Base-by-base conservation (phyloP, 2,329 filamentous ascomycete genomes). In the Ceratocystis lukuohia region DNA sequence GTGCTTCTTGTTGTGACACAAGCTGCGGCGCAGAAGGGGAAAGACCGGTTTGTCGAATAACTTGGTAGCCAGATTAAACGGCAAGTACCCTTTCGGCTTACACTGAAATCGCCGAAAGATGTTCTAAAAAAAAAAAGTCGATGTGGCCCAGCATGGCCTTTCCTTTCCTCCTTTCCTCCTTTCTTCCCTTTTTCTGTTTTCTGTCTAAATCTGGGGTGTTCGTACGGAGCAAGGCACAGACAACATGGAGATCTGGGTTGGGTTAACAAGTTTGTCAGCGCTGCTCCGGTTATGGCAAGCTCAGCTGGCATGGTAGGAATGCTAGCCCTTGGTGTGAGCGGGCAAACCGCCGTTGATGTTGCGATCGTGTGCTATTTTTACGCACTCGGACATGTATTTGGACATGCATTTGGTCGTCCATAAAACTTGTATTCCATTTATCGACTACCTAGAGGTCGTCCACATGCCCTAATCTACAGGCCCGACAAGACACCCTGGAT, bases 401-500 rank as follows among this genome's bases (percentile, higher is more conserved):
- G 37, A 41, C 10, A 41, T 41, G 37, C 37, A 41, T 41, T 41
- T 41, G 37, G 37, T 15, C 37, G 10, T 10, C 12, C 37, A 6
- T 28, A 53, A 22, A 53, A 22, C 17, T n/a, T 20, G n/a, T 25
- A 20, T 12, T 10, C n/a, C 22, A 37, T 17, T 30, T n/a, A 25
- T 30, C 33, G 28, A 1, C 10, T 15, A 30, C 15, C 2, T 41
- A 12, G 37, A 41, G 12, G 57, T 44, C 7, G 3, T 7, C 48
- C 50, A 30, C 20, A 22, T 5, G 12, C 37, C 28, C 30, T 17
- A 8, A 65, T 56, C 71, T 69, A 82, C 69, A 92, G 74, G 63
- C 83, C 81, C 71, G 85, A 86, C 72, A 96, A 78, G 63, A 94
- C 88, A 73, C 87, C 85, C 77, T 96, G 91, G 71, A 96, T 88